Evolutionary conservation across 1,284 basidiomycete species (phyloP).

Genomic region (Ganoderma meredithae): DNA sequence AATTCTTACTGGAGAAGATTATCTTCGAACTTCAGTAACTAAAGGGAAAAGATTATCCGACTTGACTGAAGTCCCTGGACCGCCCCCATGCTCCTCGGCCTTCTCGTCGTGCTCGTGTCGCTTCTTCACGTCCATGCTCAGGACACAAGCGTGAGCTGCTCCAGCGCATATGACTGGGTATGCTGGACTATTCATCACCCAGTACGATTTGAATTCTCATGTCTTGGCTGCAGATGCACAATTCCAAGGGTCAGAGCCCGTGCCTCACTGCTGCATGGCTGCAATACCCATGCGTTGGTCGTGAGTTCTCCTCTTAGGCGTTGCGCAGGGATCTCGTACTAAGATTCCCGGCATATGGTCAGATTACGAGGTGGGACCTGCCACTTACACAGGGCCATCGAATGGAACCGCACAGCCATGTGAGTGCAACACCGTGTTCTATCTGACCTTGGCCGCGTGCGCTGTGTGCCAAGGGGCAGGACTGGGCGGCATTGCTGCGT

Average conservation of each 20-base stretch:
- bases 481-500: neutral
- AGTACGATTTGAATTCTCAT: neutral
- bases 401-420: neutral
- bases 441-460: constrained; percentile 3
- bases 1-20: too few relatives aligned
- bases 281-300: neutral
- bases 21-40: too few relatives aligned
- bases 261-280: constrained; percentile 5
- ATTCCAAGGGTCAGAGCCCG: constrained; percentile 4
- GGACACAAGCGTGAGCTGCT: constrained; percentile 1
- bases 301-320: neutral
- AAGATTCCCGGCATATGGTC: neutral
- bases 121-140: neutral
- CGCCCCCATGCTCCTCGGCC: neutral
- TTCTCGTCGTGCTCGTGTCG: neutral
- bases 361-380: neutral
- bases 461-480: constrained; percentile 7
- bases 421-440: neutral
- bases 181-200: neutral
- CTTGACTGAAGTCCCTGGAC: too few relatives aligned
- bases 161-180: constrained; percentile 2
- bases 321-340: too few relatives aligned
- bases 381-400: neutral
- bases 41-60: too few relatives aligned
- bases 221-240: constrained; percentile 1